Conservation (phyloP, 2,329 filamentous ascomycete genomes). For the Cyphellophora attinorum region DNA sequence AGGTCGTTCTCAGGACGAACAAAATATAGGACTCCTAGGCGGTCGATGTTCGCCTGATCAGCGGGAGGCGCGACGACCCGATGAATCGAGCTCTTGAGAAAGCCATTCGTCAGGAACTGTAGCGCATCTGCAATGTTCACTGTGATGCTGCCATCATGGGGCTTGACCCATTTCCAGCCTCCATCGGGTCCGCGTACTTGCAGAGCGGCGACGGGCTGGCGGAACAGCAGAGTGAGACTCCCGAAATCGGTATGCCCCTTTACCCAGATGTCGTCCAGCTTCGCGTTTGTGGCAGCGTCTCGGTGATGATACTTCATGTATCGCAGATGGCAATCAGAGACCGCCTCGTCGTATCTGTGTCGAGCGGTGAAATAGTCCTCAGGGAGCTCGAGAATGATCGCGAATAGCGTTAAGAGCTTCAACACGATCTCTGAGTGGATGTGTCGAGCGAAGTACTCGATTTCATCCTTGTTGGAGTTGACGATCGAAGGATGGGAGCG, state of each 20-base stretch:
- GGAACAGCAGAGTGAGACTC: constrained; percentile 46
- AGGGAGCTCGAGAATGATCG: constrained; percentile 49
- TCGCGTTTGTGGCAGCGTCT: constrained; percentile 38
- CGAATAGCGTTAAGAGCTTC: constrained; percentile 46
- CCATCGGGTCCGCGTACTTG: constrained; percentile 37
- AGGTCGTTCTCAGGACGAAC: constrained; percentile 38
- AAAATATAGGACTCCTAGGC: constrained; percentile 35
- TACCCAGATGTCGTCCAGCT: constrained; percentile 30
- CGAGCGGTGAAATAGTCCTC: constrained; percentile 47
- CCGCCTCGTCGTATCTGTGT: constrained; percentile 48
- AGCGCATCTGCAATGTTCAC: constrained; percentile 42
- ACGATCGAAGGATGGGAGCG: constrained; percentile 37
- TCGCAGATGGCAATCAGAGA: constrained; percentile 48
- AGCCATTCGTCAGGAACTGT: constrained; percentile 38
- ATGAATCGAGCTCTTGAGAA: constrained; percentile 40
- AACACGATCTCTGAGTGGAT: constrained; percentile 48
- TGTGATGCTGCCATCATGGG: constrained; percentile 33
- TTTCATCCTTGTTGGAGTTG: constrained; percentile 39
- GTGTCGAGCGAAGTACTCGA: constrained; percentile 44
- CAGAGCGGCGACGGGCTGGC: constrained; percentile 46
- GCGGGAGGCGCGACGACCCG: constrained; percentile 38
- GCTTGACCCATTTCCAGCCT: constrained; percentile 39
- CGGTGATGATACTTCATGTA: constrained; percentile 48
- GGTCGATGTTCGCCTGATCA: constrained; percentile 36
- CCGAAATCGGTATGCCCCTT: constrained; percentile 48